A percentile compares a stretch with the other conserved stretches of the same genome.
Conservation (phyloP, 441 rosid species). For the Metrosideros polymorpha region DNA sequence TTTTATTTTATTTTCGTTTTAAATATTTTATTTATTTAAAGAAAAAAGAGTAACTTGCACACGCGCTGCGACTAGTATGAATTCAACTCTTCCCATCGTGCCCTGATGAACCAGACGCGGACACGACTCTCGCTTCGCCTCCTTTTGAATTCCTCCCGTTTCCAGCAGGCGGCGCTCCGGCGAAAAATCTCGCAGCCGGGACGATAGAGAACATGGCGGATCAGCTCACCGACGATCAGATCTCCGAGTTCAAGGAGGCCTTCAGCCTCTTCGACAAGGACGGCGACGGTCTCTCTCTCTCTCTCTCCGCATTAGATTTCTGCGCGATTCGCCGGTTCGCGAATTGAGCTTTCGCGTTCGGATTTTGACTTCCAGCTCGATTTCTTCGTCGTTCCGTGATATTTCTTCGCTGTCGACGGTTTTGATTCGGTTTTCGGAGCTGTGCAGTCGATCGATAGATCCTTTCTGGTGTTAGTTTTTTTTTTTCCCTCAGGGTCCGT, state of each 20-base stretch:
- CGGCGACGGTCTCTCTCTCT: constrained; percentile 18
- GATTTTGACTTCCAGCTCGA: background rate
- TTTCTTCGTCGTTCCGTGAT: background rate
- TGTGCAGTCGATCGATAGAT: background rate
- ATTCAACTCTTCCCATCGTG: too few species aligned
- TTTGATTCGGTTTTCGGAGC: background rate
- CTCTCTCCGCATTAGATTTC: background rate
- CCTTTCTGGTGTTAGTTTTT: background rate
- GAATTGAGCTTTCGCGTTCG: background rate
- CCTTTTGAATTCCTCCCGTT: too few species aligned
- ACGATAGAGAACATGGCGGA: constrained; percentile 20
- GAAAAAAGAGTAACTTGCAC: too few species aligned
- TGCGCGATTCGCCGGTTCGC: background rate
- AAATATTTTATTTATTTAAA: too few species aligned
- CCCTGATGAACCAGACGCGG: too few species aligned
- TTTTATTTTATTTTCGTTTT: too few species aligned
- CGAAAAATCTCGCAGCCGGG: too few species aligned
- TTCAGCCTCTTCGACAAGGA: constrained; percentile 29
- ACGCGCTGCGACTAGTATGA: too few species aligned
- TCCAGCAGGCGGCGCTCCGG: too few species aligned
- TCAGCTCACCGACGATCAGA: constrained; percentile 27
- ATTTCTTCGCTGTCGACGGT: background rate
- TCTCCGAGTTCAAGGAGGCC: constrained; percentile 29
- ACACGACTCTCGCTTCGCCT: too few species aligned
- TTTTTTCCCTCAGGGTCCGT: background rate